Conservation (phyloP, 2,329 filamentous ascomycete genomes). For the Anisogramma anomala region DNA sequence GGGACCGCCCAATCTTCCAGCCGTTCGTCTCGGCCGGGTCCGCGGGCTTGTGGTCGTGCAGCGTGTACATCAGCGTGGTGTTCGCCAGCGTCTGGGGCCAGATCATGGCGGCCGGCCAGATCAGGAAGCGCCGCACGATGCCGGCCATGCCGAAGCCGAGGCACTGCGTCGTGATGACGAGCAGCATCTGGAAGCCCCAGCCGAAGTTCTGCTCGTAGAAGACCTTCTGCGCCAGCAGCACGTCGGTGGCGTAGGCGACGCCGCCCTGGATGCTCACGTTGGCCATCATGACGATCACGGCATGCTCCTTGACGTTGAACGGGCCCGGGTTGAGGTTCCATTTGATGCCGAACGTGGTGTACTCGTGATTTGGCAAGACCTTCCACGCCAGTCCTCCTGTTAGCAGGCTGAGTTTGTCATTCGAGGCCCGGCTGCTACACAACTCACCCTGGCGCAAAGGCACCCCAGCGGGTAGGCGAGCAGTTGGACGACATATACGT, state of each 20-base stretch:
- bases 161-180: slow-evolving; percentile 49
- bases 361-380: slow-evolving; percentile 10
- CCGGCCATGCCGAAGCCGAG: slow-evolving; percentile 51
- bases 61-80: slow-evolving; percentile 49
- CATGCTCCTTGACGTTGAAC: slow-evolving; percentile 26
- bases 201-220: slow-evolving; percentile 42
- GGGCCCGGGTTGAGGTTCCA: slow-evolving; percentile 24
- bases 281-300: slow-evolving; percentile 24
- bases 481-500: slow-evolving; percentile 11
- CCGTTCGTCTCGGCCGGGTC: slow-evolving; percentile 21
- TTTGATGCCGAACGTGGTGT: slow-evolving; percentile 17
- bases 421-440: not conserved
- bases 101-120: slow-evolving; percentile 52
- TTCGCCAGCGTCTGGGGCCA: slow-evolving; percentile 53
- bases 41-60: slow-evolving; percentile 48
- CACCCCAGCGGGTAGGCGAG: slow-evolving; percentile 7
- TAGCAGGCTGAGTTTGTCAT: too few species aligned
- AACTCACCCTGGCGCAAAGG: slow-evolving; percentile 6
- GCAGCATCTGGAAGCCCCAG: slow-evolving; percentile 48
- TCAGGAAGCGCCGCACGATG: slow-evolving; percentile 46
- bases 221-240: slow-evolving; percentile 31
- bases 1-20: slow-evolving; percentile 8
- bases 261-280: slow-evolving; percentile 16
- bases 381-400: not conserved
- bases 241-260: slow-evolving; percentile 27